Conservation (phyloP, 129 eudicot genomes). For the Logfia minima region DNA sequence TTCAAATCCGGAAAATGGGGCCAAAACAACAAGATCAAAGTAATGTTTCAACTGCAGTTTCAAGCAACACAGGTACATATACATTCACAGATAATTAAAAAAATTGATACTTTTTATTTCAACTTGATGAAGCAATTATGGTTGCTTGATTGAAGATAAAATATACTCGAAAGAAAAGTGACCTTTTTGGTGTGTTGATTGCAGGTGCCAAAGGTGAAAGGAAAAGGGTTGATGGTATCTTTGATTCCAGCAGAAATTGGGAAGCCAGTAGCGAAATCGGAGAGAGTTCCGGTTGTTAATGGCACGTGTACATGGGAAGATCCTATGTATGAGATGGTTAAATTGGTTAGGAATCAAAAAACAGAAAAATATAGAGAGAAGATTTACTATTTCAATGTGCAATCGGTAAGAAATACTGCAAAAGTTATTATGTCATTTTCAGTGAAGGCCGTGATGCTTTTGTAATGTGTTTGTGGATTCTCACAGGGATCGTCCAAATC, state of each 20-base stretch:
- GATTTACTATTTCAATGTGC: constrained; percentile 62
- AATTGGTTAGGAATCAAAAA: constrained; percentile 59
- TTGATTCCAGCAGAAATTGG: constrained; percentile 84
- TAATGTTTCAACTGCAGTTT: constrained; percentile 75
- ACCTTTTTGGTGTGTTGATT: constrained; percentile 16
- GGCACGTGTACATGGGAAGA: constrained; percentile 79
- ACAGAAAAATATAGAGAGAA: constrained; percentile 67
- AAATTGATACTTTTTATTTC: background rate
- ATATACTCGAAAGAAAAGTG: no score
- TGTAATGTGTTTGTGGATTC: constrained; percentile 24
- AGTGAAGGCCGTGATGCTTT: background rate
- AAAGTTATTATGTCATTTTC: background rate
- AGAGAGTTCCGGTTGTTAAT: constrained; percentile 59
- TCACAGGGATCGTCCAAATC: constrained; percentile 85
- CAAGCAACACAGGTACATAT: constrained; percentile 82
- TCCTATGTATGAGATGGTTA: constrained; percentile 80
- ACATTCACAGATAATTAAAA: background rate
- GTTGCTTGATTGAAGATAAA: background rate
- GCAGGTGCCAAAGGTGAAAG: constrained; percentile 82
- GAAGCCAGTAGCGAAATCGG: constrained; percentile 70
- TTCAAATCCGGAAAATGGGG: constrained; percentile 74
- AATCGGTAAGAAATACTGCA: constrained; percentile 51
- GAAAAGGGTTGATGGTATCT: constrained; percentile 71
- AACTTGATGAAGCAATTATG: background rate
- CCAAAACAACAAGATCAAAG: constrained; percentile 86